Evolutionary conservation across 805 yeast species (phyloP).

Genomic region (Huiozyma naganishii): DNA sequence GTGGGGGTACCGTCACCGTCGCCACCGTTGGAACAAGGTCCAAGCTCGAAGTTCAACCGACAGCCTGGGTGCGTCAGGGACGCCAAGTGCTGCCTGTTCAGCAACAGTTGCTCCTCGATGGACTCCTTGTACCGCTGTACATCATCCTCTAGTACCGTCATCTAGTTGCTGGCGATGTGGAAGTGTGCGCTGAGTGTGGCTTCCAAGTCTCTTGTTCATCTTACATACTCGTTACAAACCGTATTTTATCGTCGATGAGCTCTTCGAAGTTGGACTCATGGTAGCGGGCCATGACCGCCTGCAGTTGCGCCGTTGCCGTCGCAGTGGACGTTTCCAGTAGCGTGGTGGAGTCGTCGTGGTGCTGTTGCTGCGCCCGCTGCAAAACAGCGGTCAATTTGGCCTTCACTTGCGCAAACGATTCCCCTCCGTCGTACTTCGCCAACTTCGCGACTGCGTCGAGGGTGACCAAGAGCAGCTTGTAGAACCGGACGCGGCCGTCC

Average conservation of each 20-base stretch:
- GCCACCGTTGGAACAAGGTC: background rate
- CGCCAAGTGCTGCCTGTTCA: conserved; percentile 25
- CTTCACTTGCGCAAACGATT: too few relatives aligned
- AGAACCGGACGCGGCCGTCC: too few relatives aligned
- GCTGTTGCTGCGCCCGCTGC: too few relatives aligned
- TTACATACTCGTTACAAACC: too few relatives aligned
- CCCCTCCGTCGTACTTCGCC: too few relatives aligned
- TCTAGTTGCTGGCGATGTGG: background rate
- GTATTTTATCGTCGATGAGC: too few relatives aligned
- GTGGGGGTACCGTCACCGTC: conserved; percentile 20
- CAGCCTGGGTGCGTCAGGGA: conserved; percentile 29
- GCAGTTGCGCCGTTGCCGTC: background rate
- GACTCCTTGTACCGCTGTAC: conserved; percentile 9
- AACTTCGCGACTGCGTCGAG: too few relatives aligned
- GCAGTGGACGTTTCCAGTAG: background rate
- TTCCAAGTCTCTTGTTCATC: too few relatives aligned
- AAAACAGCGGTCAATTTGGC: too few relatives aligned
- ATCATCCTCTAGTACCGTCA: conserved; percentile 5
- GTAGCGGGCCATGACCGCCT: background rate
- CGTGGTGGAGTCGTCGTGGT: too few relatives aligned
- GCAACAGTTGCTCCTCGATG: conserved; percentile 18
- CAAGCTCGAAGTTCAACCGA: conserved; percentile 20
- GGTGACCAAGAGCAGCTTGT: too few relatives aligned
- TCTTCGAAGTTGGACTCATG: too few relatives aligned
- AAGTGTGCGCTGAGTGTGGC: background rate